Base-by-base conservation (phyloP, 441 rosid species). In the Gossypium lobatum region DNA sequence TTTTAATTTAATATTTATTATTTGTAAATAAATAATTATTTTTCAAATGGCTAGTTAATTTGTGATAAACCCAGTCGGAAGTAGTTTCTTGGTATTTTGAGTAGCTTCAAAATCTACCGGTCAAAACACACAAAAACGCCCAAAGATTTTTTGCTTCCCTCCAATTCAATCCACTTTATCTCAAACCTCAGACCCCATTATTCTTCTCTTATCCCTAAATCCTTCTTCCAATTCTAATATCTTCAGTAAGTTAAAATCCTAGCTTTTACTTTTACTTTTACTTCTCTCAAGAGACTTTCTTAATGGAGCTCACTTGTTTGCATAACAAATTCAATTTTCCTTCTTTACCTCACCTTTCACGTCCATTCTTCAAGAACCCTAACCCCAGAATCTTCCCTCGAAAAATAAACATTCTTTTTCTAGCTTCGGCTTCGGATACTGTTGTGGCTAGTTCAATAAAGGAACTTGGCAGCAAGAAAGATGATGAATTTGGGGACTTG, bases 391-490 rank as follows among this genome's bases (percentile, higher is more conserved):
- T 80, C 45, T 84, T 74, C 53, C 78, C 76, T 34, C 6, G 71
- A n/a, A 79, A 76, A 58, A 81, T 75, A 8, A 74, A 75, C 42
- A 83, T 39, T 66, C 53, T 75, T 31, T 85, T 81, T 72, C 65
- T 78, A 9, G 81, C 85, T 1, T 91, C 89, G 14, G 78, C 86
- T 81, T 83, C 90, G 55, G 93, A 89, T 46, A 89, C 90, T 53
- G 70, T 89, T 54, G 63, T 93, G 34, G 85, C 89, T 2, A 86
- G 88, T 57, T 82, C 88, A 21, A 70, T 78, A 13, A 86, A 81
- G 71, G 87, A 85, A 25, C 78, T 77, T 64, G 81, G 77, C 53
- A 84, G 85, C 84, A 79, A 73, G 78, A 82, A 81, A 82, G 89
- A 78, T 11, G 87, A 82, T 75, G 88, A 79, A 9, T 64, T 70